Base-by-base conservation (phyloP, 768 basidiomycete genomes). In the Suillus lakei region DNA sequence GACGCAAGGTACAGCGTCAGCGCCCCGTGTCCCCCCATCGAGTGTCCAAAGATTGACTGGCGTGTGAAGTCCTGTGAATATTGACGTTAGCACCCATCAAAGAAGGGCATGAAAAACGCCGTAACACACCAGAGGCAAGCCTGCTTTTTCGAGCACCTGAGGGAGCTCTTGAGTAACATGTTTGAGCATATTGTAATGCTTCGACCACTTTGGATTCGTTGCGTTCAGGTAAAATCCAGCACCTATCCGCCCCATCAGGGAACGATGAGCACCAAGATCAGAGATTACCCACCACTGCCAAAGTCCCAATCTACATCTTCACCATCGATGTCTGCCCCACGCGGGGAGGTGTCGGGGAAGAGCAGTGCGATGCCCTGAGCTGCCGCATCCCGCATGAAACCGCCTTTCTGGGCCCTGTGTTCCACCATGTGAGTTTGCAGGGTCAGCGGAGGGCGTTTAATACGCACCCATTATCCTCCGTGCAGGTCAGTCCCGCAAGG, bases 211-310 rank as follows among this genome's bases (percentile, higher is more conserved):
- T 7, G 87, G 83, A 65, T 87, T 84, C 2, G 95, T 98, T 4
- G 97, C 97, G 74, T 98, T 89, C 69, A 99, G 76, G 78, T 99
- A 99, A 81, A 99, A 99, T 41, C 98, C 97, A 53, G 98, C 98
- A 53, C 84, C 88, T 83, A 65, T 68, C 39, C 41, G 23, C 28
- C 34, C 34, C 34, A 12, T 28, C 32, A 59, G 16, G 23, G 18
- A 23, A 58, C 3, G 53, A 32, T 51, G 41, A 61, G 13, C 28
- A 28, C 8, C 34, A 23, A 10, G 34, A 32, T 10, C 30, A 26
- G 58, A 62, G 56, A n/a, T 30, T 30, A 68, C 74, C 66, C 62
- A 79, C 96, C 95, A 32, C 89, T 90, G 46, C 96, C 96, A 76
- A 98, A 95, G 71, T 97, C 92, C 94, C 93, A 97, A 75, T 88